Evolutionary conservation across 441 rosid species (phyloP), one percentile per base, ranked within the genome.

Genomic region (Flueggea neowawraea): DNA sequence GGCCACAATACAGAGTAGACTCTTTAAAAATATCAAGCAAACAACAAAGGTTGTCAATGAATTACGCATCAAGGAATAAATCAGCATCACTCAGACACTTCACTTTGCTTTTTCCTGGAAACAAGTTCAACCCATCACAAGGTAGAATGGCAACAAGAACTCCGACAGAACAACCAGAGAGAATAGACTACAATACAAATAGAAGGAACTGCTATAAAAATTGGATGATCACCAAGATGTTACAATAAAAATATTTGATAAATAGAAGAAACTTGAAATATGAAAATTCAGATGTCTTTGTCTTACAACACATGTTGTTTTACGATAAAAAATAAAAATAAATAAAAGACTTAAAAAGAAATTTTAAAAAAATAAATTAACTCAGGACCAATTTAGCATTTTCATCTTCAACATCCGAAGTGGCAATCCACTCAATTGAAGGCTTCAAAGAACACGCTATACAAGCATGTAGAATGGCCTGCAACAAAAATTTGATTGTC

Each of bases 71-170:
- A 44, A 95, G 85, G 78, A 95, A 95, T 68, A 95, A 69, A 67
- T 98, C 98, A 10, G 87, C 99, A 71, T 95, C 99, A 69, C 96
- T 84, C 75, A 95, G 75, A 78, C 98, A 95, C 77, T 91, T 95
- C 62, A 91, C 96, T 73, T 47, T 80, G 12, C 85, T 82, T 55
- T 68, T 72, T 64, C 66, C 16, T 12, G 86, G 82, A 62, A 89
- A 86, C 67, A 89, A 58, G 59, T 67, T 61, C 61, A 91, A 91
- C 74, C 85, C 86, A 52, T 95, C 99, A 50, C 98, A 88, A 56
- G 84, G 89, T 66, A 95, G 68, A 68, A 91, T 84, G 55, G 95
- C 59, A 55, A 98, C 91, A 54, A 95, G 74, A 62, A 93, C 99
- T 31, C 99, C 98, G 52, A 98, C 84, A 32, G 97, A 95, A 78